Evolutionary conservation across 139 green algal genomes (phyloP).

Genomic region (Astrephomene gubernaculifera): DNA sequence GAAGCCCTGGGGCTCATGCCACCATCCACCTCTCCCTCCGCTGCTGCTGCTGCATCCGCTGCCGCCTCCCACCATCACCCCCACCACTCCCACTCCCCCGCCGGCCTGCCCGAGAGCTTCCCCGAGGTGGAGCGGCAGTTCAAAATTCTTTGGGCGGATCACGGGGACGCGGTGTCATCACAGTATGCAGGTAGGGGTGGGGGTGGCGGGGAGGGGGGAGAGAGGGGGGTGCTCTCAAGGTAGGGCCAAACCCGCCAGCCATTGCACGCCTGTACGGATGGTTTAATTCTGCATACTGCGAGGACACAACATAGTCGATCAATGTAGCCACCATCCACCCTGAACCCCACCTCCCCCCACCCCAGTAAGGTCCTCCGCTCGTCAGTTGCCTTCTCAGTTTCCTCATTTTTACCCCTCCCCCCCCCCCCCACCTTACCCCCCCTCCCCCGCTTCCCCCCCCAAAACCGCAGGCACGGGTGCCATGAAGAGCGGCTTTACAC

Average conservation of each 20-base stretch:
- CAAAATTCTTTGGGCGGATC: slow-evolving; percentile 90
- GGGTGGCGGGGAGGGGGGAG: not conserved
- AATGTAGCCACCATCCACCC: no score
- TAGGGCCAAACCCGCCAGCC: no score
- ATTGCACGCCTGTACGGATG: no score
- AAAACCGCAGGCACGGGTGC: slow-evolving; percentile 72
- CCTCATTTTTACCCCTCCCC: no score
- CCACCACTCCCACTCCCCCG: no score
- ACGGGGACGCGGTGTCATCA: slow-evolving; percentile 83
- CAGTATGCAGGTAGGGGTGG: slow-evolving; percentile 85
- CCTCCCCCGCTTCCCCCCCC: not conserved
- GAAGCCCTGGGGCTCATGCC: slow-evolving; percentile 68
- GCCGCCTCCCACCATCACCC: no score
- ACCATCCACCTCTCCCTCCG: not conserved
- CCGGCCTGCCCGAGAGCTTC: slow-evolving; percentile 64
- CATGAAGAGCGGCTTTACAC: slow-evolving; percentile 92
- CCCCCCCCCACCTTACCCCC: not conserved
- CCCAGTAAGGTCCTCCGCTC: no score
- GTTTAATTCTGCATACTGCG: no score
- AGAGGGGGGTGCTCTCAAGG: not conserved
- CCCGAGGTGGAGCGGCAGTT: slow-evolving; percentile 73
- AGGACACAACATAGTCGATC: no score
- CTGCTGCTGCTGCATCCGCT: no score
- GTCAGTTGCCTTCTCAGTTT: no score
- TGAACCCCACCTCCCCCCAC: no score